phyloP scores from a whole-genome alignment of 805 yeast species.

The Naumovozyma castellii region DNA sequence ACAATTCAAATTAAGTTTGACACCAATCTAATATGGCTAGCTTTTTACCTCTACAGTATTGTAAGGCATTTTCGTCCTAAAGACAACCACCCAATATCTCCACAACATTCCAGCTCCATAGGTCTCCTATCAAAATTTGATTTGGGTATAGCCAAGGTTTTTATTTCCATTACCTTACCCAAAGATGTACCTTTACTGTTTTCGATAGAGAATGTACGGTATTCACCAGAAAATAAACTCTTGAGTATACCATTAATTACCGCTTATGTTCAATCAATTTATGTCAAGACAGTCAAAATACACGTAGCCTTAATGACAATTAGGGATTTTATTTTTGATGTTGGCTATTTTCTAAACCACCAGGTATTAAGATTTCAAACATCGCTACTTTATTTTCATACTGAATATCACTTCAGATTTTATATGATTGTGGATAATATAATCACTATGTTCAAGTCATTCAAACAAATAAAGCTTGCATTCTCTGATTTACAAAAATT shows the following conservation, averaged over 20 bases:
- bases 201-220: constrained; percentile 5
- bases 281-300: constrained; percentile 14
- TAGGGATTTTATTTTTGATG: constrained; percentile 8
- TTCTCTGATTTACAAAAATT: constrained; percentile 30
- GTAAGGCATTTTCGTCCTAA: constrained; percentile 6
- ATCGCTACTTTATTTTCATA: constrained; percentile 18
- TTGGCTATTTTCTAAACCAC: background rate
- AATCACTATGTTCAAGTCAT: constrained; percentile 39
- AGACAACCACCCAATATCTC: background rate
- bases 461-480: constrained; percentile 36
- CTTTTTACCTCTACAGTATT: constrained; percentile 14
- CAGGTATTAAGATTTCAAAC: constrained; percentile 9
- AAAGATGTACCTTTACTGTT: constrained; percentile 19
- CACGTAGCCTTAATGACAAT: constrained; percentile 17
- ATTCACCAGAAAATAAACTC: constrained; percentile 2
- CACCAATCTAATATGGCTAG: constrained; percentile 25
- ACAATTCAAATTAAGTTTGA: constrained; percentile 20
- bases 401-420: constrained; percentile 32
- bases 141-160: constrained; percentile 12
- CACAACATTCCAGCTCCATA: background rate
- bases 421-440: constrained; percentile 45
- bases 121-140: constrained; percentile 2
- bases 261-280: constrained; percentile 23
- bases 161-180: constrained; percentile 22
- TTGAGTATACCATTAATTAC: constrained; percentile 8